phyloP scores from a whole-genome alignment of 148 eudicot species.

The Silene uniflora region DNA sequence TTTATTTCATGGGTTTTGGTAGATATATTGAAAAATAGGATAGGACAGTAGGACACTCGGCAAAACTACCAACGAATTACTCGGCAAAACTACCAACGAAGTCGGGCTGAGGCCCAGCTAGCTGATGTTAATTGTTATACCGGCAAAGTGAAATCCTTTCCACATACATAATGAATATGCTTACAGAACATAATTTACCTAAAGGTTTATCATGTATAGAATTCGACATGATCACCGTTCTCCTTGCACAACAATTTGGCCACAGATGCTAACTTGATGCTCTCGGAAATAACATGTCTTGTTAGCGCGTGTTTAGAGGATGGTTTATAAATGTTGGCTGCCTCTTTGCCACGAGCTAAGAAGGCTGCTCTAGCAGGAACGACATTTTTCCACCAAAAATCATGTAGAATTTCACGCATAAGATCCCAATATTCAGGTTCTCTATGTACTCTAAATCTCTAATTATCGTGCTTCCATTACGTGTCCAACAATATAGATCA shows the following conservation, averaged over 20 bases:
- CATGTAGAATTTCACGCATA: constrained; percentile 62
- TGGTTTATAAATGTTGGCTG: constrained; percentile 56
- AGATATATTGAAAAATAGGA: constrained; percentile 36
- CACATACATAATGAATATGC: too few species aligned
- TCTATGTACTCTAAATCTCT: constrained; percentile 62
- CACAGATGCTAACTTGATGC: constrained; percentile 57
- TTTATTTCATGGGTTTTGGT: constrained; percentile 57
- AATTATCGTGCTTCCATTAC: constrained; percentile 74
- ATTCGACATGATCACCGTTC: constrained; percentile 72
- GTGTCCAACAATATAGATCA: constrained; percentile 91
- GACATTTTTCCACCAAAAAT: constrained; percentile 96
- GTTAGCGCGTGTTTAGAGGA: constrained; percentile 60
- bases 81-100: too few species aligned
- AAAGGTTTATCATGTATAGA: constrained; percentile 35
- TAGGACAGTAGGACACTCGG: too few species aligned
- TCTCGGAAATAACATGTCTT: constrained; percentile 45
- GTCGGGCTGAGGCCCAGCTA: too few species aligned
- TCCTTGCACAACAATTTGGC: constrained; percentile 78
- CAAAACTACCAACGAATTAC: too few species aligned
- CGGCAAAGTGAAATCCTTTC: too few species aligned
- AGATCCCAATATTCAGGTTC: constrained; percentile 72
- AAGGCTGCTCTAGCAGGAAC: constrained; percentile 64
- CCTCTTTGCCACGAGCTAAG: constrained; percentile 48
- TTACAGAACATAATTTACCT: constrained; percentile 1
- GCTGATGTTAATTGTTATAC: too few species aligned